Conservation (phyloP, 345 rosid genomes). For the Trapa incisa region DNA sequence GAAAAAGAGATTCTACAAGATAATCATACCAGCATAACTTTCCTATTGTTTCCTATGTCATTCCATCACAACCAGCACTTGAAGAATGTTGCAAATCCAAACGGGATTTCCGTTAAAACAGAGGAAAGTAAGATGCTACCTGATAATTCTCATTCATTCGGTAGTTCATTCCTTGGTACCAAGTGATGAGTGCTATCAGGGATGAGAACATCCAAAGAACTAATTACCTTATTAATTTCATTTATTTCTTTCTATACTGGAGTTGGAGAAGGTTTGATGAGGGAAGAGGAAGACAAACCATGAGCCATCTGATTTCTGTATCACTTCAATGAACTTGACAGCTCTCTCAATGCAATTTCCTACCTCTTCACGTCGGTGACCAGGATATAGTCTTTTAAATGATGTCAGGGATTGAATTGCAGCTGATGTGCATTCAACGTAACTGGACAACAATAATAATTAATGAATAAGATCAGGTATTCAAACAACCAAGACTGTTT, state of each 20-base stretch:
- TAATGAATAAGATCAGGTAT: constrained; percentile 5
- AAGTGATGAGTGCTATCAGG: neutral
- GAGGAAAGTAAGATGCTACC: no score
- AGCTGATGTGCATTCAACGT: constrained; percentile 92
- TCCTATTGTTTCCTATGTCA: no score
- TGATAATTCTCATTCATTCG: no score
- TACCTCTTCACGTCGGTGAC: constrained; percentile 63
- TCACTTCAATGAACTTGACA: constrained; percentile 46
- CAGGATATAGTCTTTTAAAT: constrained; percentile 56
- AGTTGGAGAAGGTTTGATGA: neutral
- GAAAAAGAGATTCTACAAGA: no score
- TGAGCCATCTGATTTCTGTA: constrained; percentile 79
- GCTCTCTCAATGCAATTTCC: constrained; percentile 62
- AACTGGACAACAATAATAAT: constrained; percentile 28
- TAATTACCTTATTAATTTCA: neutral
- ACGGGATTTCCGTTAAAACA: no score
- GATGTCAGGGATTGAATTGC: constrained; percentile 75
- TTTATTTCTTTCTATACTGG: neutral
- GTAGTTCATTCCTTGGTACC: neutral
- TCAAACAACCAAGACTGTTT: neutral
- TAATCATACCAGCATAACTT: no score
- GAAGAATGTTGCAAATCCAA: no score
- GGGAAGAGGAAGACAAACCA: constrained; percentile 42
- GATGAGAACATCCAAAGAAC: neutral
- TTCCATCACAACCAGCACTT: no score